phyloP scores from a whole-genome alignment of 306 rosid genomes.

The Argentina anserina region DNA sequence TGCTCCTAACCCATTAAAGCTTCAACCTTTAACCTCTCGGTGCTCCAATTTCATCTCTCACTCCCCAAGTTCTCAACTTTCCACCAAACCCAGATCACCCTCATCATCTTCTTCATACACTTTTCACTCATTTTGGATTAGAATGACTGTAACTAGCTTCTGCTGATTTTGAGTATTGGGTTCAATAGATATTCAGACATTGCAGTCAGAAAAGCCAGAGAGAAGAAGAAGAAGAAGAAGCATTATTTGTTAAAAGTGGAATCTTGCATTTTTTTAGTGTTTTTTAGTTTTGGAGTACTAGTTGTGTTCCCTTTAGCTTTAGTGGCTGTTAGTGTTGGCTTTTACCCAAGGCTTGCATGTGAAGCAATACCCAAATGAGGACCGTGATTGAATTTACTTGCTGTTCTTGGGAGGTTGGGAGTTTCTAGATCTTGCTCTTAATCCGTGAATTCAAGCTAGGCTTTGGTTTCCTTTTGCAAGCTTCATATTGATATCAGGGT shows the following conservation, averaged over 20 bases:
- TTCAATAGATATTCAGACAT: conserved; percentile 26
- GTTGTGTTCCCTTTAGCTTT: conserved; percentile 29
- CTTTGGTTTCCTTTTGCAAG: conserved; percentile 9
- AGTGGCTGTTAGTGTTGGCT: conserved; percentile 31
- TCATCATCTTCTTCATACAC: background rate
- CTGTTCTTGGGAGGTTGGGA: conserved; percentile 28
- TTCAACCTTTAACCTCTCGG: conserved; percentile 18
- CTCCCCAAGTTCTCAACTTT: conserved; percentile 34
- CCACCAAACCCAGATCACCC: conserved; percentile 9
- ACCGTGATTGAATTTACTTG: conserved; percentile 58
- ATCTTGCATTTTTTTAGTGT: conserved; percentile 24
- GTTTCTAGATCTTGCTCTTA: conserved; percentile 29
- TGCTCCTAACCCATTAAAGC: conserved; percentile 29
- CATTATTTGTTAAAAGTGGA: conserved; percentile 45
- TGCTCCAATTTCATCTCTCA: conserved; percentile 21
- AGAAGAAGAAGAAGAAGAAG: background rate
- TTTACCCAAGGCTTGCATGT: conserved; percentile 68
- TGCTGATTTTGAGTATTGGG: conserved; percentile 23
- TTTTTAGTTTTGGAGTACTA: background rate
- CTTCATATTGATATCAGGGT: conserved; percentile 36
- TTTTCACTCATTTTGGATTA: background rate
- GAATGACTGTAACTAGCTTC: conserved; percentile 15
- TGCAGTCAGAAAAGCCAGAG: conserved; percentile 15
- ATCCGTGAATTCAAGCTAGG: conserved; percentile 29
- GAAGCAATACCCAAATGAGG: conserved; percentile 65